Percentiles rank a stretch among this genome's conserved stretches.
Conservation (phyloP, 2,329 filamentous ascomycete species). For the Tricladium varicosporioides region DNA sequence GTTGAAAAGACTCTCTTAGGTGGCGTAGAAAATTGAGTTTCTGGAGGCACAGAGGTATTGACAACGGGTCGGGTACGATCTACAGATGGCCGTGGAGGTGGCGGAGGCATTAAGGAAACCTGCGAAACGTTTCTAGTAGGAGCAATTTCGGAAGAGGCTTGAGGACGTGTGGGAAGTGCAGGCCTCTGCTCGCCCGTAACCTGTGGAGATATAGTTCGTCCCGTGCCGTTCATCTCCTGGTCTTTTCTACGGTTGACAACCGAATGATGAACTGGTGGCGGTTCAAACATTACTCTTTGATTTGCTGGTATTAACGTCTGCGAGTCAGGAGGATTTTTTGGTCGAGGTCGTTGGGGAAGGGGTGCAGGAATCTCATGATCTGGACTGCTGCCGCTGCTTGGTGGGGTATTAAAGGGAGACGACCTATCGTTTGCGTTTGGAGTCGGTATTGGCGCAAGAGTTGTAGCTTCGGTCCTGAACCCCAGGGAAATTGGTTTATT, state of each 20-base stretch:
- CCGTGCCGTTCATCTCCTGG: constrained; percentile 40
- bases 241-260: constrained; percentile 43
- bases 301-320: constrained; percentile 22
- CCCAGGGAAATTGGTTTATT: constrained; percentile 31
- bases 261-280: constrained; percentile 52
- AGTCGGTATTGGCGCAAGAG: constrained; percentile 21
- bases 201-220: constrained; percentile 41
- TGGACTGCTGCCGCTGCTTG: constrained; percentile 65
- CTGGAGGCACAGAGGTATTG: constrained; percentile 11
- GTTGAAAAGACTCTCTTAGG: constrained; percentile 47
- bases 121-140: constrained; percentile 21
- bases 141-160: constrained; percentile 26
- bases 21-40: constrained; percentile 24
- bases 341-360: constrained; percentile 49
- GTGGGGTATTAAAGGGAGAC: constrained; percentile 86
- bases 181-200: constrained; percentile 45
- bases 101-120: constrained; percentile 25
- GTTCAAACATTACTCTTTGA: constrained; percentile 42
- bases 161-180: constrained; percentile 49
- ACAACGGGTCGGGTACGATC: constrained; percentile 26
- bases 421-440: constrained; percentile 33
- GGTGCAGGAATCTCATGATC: constrained; percentile 51
- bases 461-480: constrained; percentile 34
- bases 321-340: constrained; percentile 39
- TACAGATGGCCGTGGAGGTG: constrained; percentile 27